Evolutionary conservation across 352 stramenopile species (phyloP).

Genomic region (Pythium aquatile): DNA sequence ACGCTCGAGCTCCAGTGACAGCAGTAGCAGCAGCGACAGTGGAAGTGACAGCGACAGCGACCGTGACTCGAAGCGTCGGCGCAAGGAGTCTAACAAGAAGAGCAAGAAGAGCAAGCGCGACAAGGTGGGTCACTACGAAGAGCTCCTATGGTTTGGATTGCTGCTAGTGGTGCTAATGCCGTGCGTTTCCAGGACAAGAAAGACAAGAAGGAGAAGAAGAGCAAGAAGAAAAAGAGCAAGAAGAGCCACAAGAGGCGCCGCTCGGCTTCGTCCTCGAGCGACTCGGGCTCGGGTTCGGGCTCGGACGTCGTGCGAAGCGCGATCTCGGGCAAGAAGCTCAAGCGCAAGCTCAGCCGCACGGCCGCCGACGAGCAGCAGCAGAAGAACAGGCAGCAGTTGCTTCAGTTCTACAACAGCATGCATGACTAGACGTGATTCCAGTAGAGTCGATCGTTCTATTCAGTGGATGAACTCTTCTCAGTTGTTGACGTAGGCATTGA

Average conservation of each 20-base stretch:
- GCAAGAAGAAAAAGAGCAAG: slow-evolving; percentile 31
- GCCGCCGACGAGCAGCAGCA: slow-evolving; percentile 59
- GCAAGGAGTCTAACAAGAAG: slow-evolving; percentile 42
- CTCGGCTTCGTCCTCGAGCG: slow-evolving; percentile 2
- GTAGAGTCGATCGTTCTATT: slow-evolving; percentile 3
- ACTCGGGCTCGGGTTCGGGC: slow-evolving; percentile 38
- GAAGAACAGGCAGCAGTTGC: slow-evolving; percentile 73
- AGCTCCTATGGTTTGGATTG: not conserved
- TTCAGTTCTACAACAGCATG: slow-evolving; percentile 89
- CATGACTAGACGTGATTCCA: slow-evolving; percentile 51
- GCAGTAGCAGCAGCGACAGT: slow-evolving; percentile 5
- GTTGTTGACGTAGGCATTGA: slow-evolving; percentile 36
- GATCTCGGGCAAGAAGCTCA: slow-evolving; percentile 88
- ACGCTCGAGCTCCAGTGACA: slow-evolving; percentile 1
- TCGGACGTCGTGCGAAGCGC: slow-evolving; percentile 71
- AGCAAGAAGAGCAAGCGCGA: slow-evolving; percentile 40
- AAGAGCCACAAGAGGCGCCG: slow-evolving; percentile 13
- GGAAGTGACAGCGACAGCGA: slow-evolving; percentile 29
- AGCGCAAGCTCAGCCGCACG: slow-evolving; percentile 65
- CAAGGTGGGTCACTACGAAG: slow-evolving; percentile 34
- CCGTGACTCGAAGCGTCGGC: slow-evolving; percentile 12
- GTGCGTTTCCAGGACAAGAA: slow-evolving; percentile 23
- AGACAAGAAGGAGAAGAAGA: slow-evolving; percentile 36
- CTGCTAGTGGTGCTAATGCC: not conserved
- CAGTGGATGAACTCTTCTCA: not conserved